Conservation (phyloP, 2,329 filamentous ascomycete genomes). For the Paecilomyces variotii region DNA sequence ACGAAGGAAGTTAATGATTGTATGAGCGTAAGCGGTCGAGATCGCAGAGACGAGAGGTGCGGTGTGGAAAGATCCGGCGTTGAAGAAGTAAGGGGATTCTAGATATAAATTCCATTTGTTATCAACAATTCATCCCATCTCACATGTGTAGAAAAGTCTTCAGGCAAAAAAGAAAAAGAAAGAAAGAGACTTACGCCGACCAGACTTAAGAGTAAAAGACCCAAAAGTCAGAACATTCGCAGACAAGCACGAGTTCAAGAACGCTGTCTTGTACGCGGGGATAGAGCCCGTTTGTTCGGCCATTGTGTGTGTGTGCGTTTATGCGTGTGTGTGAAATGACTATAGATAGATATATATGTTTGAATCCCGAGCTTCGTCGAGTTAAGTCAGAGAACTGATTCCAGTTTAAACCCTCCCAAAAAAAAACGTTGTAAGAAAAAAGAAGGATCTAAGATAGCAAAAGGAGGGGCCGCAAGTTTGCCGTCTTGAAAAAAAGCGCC, state of each 20-base stretch:
- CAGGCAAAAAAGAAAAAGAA: not conserved
- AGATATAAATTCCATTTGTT: not conserved
- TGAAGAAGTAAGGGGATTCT: not conserved
- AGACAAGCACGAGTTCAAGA: constrained; percentile 14
- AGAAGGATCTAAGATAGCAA: not conserved
- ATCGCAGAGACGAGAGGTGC: not conserved
- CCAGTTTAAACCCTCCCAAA: no score
- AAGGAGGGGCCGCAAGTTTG: not conserved
- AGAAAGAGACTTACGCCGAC: not conserved
- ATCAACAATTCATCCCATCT: not conserved
- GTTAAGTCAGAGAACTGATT: no score
- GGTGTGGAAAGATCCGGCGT: not conserved
- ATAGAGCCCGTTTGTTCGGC: not conserved
- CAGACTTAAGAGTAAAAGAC: constrained; percentile 7
- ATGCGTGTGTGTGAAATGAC: no score
- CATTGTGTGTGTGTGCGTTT: not conserved
- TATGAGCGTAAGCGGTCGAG: not conserved
- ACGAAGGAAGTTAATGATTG: not conserved
- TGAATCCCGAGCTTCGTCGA: no score
- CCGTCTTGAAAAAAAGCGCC: not conserved
- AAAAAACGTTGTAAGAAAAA: no score
- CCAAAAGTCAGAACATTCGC: constrained; percentile 16
- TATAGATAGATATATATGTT: no score
- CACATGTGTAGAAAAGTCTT: not conserved
- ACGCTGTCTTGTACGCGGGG: constrained; percentile 8